Evolutionary conservation across 179 eudicot genomes (phyloP), one percentile per base, ranked within the genome.

Genomic region (Silene noctiflora): DNA sequence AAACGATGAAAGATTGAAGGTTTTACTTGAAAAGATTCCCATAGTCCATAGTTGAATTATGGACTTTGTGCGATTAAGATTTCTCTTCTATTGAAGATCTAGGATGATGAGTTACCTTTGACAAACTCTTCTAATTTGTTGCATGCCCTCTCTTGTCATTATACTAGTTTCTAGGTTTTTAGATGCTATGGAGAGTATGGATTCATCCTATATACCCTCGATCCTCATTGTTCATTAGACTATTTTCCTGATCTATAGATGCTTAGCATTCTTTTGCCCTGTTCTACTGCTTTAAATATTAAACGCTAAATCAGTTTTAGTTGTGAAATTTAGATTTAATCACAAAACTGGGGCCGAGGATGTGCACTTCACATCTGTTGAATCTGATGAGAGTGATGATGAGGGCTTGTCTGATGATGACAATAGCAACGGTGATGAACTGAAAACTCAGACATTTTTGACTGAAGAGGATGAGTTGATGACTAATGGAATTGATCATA

Each of bases 331-430:
- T 83, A 94, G 97, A 59, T 94, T 92, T 79, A 94, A 94, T 86
- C 98, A 94, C 89, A 92, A 92, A 80, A 94, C 96, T 13, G 91
- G 88, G 80, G 95, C 91, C 71, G 98, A 94, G 80, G 90, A 94
- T 85, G 92, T 94, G 76, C 98, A 94, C 83, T 83, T 94, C 82
- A 89, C 96, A 63, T 60, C 70, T 22, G 77, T 62, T 65, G 86
- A 78, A 33, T 82, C 84, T 74, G 97, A 87, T 61, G 78, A 46
- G 35, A 83, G 80, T 74, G 75, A 42, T 48, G 88, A 42, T 48
- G 88, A 80, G 55, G 65, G 33, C 67, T 77, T 58, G 25, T 73
- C 80, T 69, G 85, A 71, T 19, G 59, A 79, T 71, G 86, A 82
- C 66, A 62, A 63, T 77, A 71, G 59, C 13, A 8, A 44, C 61